Base-by-base conservation (phyloP, 2,329 filamentous ascomycete genomes). In the Monilinia fructicola region DNA sequence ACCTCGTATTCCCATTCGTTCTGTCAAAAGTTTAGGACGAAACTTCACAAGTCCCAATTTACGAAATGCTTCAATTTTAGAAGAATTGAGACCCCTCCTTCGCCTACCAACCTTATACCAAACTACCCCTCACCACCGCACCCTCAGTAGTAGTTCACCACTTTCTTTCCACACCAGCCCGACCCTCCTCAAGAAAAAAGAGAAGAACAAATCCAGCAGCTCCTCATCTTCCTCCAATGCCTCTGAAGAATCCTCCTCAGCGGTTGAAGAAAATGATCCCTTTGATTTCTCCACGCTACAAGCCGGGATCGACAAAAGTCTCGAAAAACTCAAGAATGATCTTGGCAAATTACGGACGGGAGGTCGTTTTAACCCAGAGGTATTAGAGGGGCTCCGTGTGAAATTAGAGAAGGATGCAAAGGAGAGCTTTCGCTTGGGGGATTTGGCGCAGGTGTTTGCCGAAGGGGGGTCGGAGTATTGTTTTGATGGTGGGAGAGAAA, bases 391-490 rank as follows among this genome's bases (percentile, higher is more conserved):
- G 26, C 72, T 91, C 64, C 81, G 83, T 48, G 87, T 91, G n/a
- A 79, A 83, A 60, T 72, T 88, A 58, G 81, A 78, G 67, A 85
- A 87, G 67, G 79, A 77, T 58, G 75, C 73, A 28, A 85, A 83
- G 67, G 79, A 84, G 67, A 83, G 77, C 1, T 80, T 84, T 59
- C 81, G 79, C 69, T 72, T 91, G 61, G 81, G 83, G 12, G 87
- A 90, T 73, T 73, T 91, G 66, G 88, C 87, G 3, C 88, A 90
- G 74, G 85, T 91, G 21, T 80, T 80, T 90, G 50, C 86, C 87
- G 0, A 87, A 88, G 72, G 87, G 83, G 35, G 82, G 87, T 14
- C 78, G 87, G 65, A 81, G 81, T 71, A 76, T 90, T 40, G 83
- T 85, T 67, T 79, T 91, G n/a, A 75, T 89, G 28, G 85, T 85